These are phyloP conservation scores for Zymoseptoria crescenta DNA, from an alignment of 2,329 filamentous ascomycete species.

Conservation along the genomic window DNA sequence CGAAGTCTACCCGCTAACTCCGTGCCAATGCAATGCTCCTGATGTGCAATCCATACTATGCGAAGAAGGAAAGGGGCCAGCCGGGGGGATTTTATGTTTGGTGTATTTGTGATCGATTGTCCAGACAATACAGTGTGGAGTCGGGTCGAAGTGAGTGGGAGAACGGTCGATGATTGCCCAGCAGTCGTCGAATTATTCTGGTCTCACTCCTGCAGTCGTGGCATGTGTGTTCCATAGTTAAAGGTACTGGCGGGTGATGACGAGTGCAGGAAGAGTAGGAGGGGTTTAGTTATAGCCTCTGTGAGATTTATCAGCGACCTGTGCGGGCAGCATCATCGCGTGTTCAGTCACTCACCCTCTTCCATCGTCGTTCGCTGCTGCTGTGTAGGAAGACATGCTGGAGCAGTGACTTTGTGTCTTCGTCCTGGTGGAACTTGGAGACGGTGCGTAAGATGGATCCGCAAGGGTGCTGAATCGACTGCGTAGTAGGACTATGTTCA, in stretches of 20 bases:
- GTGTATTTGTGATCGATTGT: no score
- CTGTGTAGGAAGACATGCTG: neutral
- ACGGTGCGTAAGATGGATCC: neutral
- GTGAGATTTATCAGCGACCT: neutral
- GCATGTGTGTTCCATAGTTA: no score
- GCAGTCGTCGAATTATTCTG: neutral
- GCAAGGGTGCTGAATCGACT: neutral
- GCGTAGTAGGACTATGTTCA: neutral
- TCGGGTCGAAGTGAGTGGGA: constrained; percentile 1
- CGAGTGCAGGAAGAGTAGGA: no score
- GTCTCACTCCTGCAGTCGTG: no score
- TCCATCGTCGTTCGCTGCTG: neutral
- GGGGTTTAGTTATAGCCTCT: neutral
- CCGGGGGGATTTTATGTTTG: no score
- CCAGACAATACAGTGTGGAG: no score
- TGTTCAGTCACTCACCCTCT: neutral
- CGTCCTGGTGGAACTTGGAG: neutral
- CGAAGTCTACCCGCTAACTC: no score
- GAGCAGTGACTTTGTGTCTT: neutral
- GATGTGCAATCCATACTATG: no score
- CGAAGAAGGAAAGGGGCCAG: no score
- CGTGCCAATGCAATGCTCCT: no score
- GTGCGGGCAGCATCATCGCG: neutral
- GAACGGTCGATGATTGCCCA: constrained; percentile 5
- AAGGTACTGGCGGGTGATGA: no score